Conservation (phyloP, 2,329 filamentous ascomycete genomes). For the Paraconiothyrium brasiliense region DNA sequence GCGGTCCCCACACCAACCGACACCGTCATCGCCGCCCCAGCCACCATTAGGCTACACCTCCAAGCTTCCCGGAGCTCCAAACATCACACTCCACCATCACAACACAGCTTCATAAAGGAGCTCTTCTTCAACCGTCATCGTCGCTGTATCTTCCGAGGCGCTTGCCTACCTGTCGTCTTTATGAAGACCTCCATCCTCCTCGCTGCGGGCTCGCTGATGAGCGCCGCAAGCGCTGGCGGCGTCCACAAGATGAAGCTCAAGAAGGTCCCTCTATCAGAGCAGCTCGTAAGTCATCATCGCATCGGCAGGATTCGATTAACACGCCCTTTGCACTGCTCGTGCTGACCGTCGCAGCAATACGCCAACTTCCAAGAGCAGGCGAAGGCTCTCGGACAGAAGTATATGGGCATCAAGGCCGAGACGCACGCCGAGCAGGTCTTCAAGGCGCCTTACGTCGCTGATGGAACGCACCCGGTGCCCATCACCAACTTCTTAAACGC, state of each 20-base stretch:
- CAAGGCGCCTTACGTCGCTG: slow-evolving; percentile 73
- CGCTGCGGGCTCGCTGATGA: slow-evolving; percentile 80
- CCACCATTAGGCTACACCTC: background rate
- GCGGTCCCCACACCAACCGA: background rate
- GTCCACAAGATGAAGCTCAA: slow-evolving; percentile 97
- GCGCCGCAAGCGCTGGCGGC: slow-evolving; percentile 83
- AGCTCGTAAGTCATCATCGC: slow-evolving; percentile 74
- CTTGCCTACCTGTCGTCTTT: slow-evolving; percentile 34
- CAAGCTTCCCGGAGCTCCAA: slow-evolving; percentile 19
- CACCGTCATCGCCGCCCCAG: slow-evolving; percentile 6
- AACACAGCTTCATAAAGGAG: slow-evolving; percentile 20
- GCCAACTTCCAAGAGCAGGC: slow-evolving; percentile 84
- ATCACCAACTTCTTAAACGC: slow-evolving; percentile 98
- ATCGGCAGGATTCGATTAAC: background rate
- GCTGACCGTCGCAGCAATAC: slow-evolving; percentile 66
- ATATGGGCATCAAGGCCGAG: slow-evolving; percentile 82
- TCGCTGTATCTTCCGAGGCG: slow-evolving; percentile 18
- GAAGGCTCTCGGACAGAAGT: slow-evolving; percentile 90
- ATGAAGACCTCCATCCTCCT: slow-evolving; percentile 90
- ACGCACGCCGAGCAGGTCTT: slow-evolving; percentile 79
- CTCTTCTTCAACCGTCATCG: slow-evolving; percentile 26
- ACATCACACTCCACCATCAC: slow-evolving; percentile 19
- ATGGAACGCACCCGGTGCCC: slow-evolving; percentile 80
- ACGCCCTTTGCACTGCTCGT: slow-evolving; percentile 16
- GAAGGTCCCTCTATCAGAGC: slow-evolving; percentile 91